Evolutionary conservation across 2,329 filamentous ascomycete genomes (phyloP), one percentile per base, ranked within the genome.

Genomic region (Alternaria sp.): DNA sequence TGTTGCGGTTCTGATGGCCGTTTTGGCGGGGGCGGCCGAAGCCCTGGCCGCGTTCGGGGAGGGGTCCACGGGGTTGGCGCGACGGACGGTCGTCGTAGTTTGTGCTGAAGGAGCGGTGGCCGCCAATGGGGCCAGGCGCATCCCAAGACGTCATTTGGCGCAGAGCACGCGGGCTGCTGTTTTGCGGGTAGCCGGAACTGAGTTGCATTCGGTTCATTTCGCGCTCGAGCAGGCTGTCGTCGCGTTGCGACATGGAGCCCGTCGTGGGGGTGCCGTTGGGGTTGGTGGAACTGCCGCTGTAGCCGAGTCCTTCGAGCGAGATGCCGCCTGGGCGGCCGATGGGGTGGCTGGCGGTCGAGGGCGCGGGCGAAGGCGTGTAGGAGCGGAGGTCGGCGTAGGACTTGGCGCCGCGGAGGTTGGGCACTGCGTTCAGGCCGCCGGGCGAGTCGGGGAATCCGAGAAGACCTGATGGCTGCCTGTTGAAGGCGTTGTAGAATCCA

Each of bases 361-460:
- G 90, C 4, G 92, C 95, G 6, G 96, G 95, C 71, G 95, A 98
- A 11, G 95, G 95, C 15, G 94, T 97, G 82, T 96, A 97, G 1
- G 94, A 97, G 68, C 95, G 92, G 67, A 99, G 84, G 78, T 99
- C 96, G 37, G 95, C 96, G 78, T 97, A 97, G 55, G 95, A 98
- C 84, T 98, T 98, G 66, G 95, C 96, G 26, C 93, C 93, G 46
- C 96, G 91, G 37, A 99, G 88, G 75, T 95, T 95, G 77, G 93
- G 88, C 60, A 85, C 91, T 51, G 92, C 88, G 30, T 90, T 89
- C 63, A 90, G 84, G 54, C 86, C 86, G 47, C 83, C 75, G 7
- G 88, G 92, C 75, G 93, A 94, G 69, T 93, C 93, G n/a, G 94
- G 89, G 76, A 82, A 82, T 12, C 94, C 92, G 41, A 98, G 85